Conservation (phyloP, 2,329 filamentous ascomycete genomes). For the Pseudogymnoascus sp. region DNA sequence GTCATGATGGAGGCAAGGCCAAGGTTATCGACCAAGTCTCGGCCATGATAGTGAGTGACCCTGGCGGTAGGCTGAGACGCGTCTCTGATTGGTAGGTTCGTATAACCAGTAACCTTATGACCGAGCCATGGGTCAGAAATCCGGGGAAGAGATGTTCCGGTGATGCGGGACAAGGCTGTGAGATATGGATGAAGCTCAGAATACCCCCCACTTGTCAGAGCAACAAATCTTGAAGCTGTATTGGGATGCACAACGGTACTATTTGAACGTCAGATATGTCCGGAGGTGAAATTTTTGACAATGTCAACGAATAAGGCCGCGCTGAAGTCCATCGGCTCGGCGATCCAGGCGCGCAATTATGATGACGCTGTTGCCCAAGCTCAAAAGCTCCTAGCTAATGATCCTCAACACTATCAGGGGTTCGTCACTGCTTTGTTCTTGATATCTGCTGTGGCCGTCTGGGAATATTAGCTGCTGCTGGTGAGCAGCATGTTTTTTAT, state of each 20-base stretch:
- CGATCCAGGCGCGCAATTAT: conserved; percentile 72
- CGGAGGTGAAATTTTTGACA: not conserved
- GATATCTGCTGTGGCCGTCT: not conserved
- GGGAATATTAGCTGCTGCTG: not conserved
- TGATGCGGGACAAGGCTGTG: conserved; percentile 4
- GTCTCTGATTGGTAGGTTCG: not conserved
- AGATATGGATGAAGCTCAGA: conserved; percentile 1
- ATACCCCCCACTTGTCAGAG: not conserved
- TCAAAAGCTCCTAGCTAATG: conserved; percentile 60
- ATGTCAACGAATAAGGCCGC: conserved; percentile 47
- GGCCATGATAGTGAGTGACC: not conserved
- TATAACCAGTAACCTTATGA: not conserved
- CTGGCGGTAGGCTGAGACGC: conserved; percentile 1
- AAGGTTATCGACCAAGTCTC: not conserved
- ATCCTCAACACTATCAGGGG: conserved; percentile 77
- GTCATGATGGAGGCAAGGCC: not conserved
- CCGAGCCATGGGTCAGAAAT: not conserved
- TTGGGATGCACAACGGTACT: not conserved
- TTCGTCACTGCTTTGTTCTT: conserved; percentile 34
- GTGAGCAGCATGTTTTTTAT: not conserved
- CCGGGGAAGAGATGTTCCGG: conserved; percentile 7
- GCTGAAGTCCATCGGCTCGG: conserved; percentile 73
- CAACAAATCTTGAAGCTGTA: not conserved
- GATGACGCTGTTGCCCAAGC: conserved; percentile 66
- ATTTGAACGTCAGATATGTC: not conserved